Conservation (phyloP, 768 basidiomycete species). For the Phanerochaete carnosa region DNA sequence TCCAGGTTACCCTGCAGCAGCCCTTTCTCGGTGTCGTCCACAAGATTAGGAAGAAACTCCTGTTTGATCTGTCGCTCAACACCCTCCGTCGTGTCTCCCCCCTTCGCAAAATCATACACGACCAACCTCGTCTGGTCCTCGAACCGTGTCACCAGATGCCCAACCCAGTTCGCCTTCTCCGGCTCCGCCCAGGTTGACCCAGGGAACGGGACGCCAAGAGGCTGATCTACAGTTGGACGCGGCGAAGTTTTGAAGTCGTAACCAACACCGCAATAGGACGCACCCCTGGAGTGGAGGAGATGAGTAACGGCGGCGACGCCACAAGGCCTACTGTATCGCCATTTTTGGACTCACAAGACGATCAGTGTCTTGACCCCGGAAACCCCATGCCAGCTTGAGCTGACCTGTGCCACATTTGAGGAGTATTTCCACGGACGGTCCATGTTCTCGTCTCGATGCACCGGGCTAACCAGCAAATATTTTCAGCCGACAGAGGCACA, state of each 20-base stretch:
- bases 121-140: slow-evolving; percentile 29
- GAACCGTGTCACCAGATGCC: slow-evolving; percentile 41
- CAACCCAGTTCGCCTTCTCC: slow-evolving; percentile 58
- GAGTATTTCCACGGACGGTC: not conserved
- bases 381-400: not conserved
- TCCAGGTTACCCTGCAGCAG: not conserved
- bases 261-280: not conserved
- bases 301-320: not conserved
- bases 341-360: not conserved
- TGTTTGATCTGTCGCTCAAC: slow-evolving; percentile 21
- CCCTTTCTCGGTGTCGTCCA: not conserved
- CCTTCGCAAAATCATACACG: slow-evolving; percentile 56
- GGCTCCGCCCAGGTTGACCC: slow-evolving; percentile 46
- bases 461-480: too few relatives aligned
- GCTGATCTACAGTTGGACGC: slow-evolving; percentile 37
- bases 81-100: slow-evolving; percentile 45
- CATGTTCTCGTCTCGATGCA: not conserved
- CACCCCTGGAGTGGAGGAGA: not conserved
- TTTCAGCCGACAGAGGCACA: too few relatives aligned
- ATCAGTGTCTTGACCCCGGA: not conserved
- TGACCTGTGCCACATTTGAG: not conserved
- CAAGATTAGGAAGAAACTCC: not conserved
- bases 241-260: slow-evolving; percentile 9
- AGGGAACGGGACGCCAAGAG: slow-evolving; percentile 49
- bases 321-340: not conserved